Percentiles rank a stretch among this genome's conserved stretches.
Evolutionary conservation across 2,329 filamentous ascomycete genomes (phyloP).

Genomic region (Chalara sp.): DNA sequence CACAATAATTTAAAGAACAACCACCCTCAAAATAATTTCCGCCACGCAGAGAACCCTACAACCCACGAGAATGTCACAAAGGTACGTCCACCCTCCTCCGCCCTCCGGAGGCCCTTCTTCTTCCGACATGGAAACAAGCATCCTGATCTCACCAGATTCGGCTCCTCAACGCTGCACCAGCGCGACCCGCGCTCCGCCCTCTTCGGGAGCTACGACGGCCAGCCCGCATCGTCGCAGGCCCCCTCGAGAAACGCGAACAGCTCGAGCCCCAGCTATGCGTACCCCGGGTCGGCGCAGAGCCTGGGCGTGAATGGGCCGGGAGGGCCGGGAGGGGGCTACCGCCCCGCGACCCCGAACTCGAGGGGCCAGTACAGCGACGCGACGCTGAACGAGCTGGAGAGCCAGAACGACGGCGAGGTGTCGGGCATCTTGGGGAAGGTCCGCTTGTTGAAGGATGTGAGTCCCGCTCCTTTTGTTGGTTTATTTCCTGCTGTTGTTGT

Average conservation of each 20-base stretch:
- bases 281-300: slow-evolving; percentile 5
- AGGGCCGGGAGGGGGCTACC: slow-evolving; percentile 36
- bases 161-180: slow-evolving; percentile 63
- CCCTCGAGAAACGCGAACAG: slow-evolving; percentile 32
- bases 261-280: slow-evolving; percentile 5
- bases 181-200: slow-evolving; percentile 66
- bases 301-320: slow-evolving; percentile 35
- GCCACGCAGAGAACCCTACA: too few species aligned
- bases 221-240: not conserved
- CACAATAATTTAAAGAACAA: too few species aligned
- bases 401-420: slow-evolving; percentile 87
- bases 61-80: too few species aligned
- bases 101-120: too few species aligned
- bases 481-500: too few species aligned
- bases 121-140: too few species aligned
- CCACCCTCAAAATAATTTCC: too few species aligned
- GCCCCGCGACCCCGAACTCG: slow-evolving; percentile 63
- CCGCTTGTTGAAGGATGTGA: slow-evolving; percentile 78
- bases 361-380: slow-evolving; percentile 90
- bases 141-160: slow-evolving; percentile 45
- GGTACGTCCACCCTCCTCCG: too few species aligned
- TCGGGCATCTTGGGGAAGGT: slow-evolving; percentile 91
- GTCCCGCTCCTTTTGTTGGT: slow-evolving; percentile 26
- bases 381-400: slow-evolving; percentile 87
- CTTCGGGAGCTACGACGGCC: slow-evolving; percentile 62